A percentile compares a stretch with the other conserved stretches of the same genome.
These are phyloP conservation scores for Nemania bipapillata DNA, from an alignment of 2,329 filamentous ascomycete species.

Conservation along the genomic window DNA sequence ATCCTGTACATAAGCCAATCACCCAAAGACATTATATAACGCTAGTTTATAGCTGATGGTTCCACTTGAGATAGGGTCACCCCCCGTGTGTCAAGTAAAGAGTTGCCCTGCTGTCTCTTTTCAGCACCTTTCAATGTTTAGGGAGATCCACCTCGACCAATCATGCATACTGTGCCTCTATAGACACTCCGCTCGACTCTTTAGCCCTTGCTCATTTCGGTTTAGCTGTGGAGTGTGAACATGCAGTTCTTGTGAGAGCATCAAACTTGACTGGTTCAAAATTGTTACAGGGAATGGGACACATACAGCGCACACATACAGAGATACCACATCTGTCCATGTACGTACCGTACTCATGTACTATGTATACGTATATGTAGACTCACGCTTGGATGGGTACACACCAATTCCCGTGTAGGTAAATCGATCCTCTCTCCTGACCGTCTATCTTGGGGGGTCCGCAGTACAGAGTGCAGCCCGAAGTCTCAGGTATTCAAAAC, in stretches of 20 bases:
- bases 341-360: too few relatives aligned
- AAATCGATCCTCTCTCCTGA: conserved; percentile 38
- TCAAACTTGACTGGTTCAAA: conserved; percentile 29
- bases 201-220: conserved; percentile 33
- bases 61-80: neutral
- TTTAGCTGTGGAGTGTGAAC: conserved; percentile 27
- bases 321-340: conserved; percentile 18
- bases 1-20: conserved; percentile 30
- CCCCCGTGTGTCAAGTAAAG: neutral
- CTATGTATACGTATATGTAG: neutral
- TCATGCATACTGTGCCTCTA: neutral
- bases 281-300: conserved; percentile 34
- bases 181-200: conserved; percentile 14
- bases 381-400: conserved; percentile 28
- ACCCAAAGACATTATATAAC: conserved; percentile 22
- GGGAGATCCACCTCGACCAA: conserved; percentile 5
- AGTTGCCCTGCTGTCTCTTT: conserved; percentile 1
- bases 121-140: too few relatives aligned
- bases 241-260: conserved; percentile 35
- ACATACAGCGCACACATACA: conserved; percentile 36
- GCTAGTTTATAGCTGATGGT: conserved; percentile 26
- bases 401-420: conserved; percentile 31
- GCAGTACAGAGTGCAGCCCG: conserved; percentile 34
- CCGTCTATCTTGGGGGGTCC: conserved; percentile 40
- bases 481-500: conserved; percentile 50